These are phyloP conservation scores for Phellopilus nigrolimitatus DNA, from an alignment of 1,284 basidiomycete species.

Conservation along the genomic window DNA sequence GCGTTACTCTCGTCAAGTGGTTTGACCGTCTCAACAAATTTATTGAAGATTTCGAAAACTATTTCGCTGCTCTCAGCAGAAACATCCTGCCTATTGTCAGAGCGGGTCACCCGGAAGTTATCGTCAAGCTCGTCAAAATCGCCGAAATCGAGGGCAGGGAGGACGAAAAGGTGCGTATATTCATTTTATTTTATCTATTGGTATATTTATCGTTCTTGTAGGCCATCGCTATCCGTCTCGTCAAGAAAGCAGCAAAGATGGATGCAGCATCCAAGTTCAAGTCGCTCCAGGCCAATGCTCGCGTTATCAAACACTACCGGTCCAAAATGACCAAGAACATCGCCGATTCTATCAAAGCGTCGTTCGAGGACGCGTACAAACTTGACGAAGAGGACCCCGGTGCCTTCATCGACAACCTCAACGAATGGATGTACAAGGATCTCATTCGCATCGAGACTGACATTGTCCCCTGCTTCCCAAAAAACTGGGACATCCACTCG, in stretches of 20 bases:
- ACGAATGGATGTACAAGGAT: conserved; percentile 91
- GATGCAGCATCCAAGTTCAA: conserved; percentile 89
- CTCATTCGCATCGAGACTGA: conserved; percentile 86
- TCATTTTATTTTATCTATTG: neutral
- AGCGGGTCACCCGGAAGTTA: conserved; percentile 75
- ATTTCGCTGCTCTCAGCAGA: conserved; percentile 75
- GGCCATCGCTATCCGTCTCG: conserved; percentile 89
- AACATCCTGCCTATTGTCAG: conserved; percentile 81
- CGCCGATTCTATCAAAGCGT: conserved; percentile 68
- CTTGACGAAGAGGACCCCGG: conserved; percentile 61
- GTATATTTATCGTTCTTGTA: conserved; percentile 30
- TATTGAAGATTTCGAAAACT: conserved; percentile 82
- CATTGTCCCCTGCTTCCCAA: conserved; percentile 88
- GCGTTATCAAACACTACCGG: conserved; percentile 94
- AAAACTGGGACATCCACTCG: conserved; percentile 83
- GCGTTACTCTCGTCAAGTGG: conserved; percentile 67
- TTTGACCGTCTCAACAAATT: conserved; percentile 88
- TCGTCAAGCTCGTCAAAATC: conserved; percentile 91
- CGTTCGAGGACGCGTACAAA: conserved; percentile 69
- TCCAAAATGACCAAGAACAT: conserved; percentile 86
- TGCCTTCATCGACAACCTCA: conserved; percentile 73
- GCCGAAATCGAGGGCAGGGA: conserved; percentile 90
- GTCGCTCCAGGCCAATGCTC: conserved; percentile 89
- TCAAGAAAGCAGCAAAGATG: conserved; percentile 87
- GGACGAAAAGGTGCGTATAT: conserved; percentile 81